Percentiles rank a stretch among this genome's conserved stretches.
Evolutionary conservation across 2,329 filamentous ascomycete species (phyloP).

Genomic region (Ceratocystis lukuohia): DNA sequence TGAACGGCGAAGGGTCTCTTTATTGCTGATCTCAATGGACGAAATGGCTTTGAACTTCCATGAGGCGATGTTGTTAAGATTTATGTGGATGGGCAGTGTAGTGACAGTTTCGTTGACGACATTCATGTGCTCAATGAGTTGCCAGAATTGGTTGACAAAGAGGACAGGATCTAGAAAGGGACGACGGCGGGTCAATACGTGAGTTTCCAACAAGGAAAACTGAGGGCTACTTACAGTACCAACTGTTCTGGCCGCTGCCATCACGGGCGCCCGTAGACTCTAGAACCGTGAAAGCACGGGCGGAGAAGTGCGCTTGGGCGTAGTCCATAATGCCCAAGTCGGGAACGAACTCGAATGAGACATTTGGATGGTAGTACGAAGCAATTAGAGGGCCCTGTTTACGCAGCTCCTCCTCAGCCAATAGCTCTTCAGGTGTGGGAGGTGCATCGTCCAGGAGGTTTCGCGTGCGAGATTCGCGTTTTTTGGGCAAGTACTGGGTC

Average conservation of each 20-base stretch:
- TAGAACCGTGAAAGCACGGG: conserved; percentile 64
- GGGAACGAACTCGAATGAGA: conserved; percentile 76
- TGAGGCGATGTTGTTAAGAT: conserved; percentile 64
- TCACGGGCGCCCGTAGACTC: conserved; percentile 75
- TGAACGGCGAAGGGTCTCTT: conserved; percentile 65
- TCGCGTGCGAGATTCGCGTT: conserved; percentile 75
- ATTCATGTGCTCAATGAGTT: conserved; percentile 81
- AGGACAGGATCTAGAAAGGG: conserved; percentile 51
- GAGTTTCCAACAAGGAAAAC: background rate
- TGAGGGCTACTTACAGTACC: conserved; percentile 51
- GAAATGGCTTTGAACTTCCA: conserved; percentile 88
- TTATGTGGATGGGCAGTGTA: conserved; percentile 67
- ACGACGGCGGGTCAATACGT: no score
- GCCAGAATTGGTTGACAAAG: conserved; percentile 95
- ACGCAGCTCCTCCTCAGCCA: conserved; percentile 39
- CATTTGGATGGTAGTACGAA: conserved; percentile 91
- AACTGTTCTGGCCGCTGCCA: conserved; percentile 70
- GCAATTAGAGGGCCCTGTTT: conserved; percentile 53
- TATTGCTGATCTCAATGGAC: conserved; percentile 74
- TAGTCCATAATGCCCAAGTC: conserved; percentile 60
- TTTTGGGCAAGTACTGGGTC: conserved; percentile 82
- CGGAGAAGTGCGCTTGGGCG: conserved; percentile 53
- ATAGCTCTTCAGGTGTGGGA: conserved; percentile 31
- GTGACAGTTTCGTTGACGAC: conserved; percentile 81
- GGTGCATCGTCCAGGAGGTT: conserved; percentile 57